These are phyloP conservation scores for Dendrobium officinale DNA, from an alignment of 106 monocot species.

Conservation along the genomic window DNA sequence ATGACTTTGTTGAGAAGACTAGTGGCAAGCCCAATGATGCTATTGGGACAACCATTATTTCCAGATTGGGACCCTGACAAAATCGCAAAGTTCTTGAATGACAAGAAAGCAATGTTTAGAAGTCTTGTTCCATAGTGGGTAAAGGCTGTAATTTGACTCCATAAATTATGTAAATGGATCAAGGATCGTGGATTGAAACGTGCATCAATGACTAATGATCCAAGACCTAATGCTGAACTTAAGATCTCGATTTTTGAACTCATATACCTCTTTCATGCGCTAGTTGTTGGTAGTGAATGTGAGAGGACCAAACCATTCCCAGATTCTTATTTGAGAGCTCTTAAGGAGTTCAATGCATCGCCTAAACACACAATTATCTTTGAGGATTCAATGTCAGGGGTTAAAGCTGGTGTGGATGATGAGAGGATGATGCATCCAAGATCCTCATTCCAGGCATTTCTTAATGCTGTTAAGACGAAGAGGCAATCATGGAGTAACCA, in stretches of 20 bases:
- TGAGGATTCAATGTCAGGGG: conserved; percentile 78
- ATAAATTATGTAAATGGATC: conserved; percentile 61
- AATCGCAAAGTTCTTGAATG: conserved; percentile 58
- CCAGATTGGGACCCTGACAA: conserved; percentile 54
- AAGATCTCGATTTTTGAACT: conserved; percentile 75
- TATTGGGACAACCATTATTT: conserved; percentile 43
- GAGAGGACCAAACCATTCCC: conserved; percentile 72
- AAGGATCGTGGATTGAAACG: conserved; percentile 52
- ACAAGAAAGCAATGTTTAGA: conserved; percentile 64
- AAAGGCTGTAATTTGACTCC: conserved; percentile 51
- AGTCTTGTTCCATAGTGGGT: conserved; percentile 53
- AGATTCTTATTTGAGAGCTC: conserved; percentile 71
- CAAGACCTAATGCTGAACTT: conserved; percentile 71
- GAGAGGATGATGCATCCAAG: too few species aligned
- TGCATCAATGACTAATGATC: conserved; percentile 82
- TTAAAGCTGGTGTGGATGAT: conserved; percentile 70
- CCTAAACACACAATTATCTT: conserved; percentile 59
- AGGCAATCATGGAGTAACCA: too few species aligned
- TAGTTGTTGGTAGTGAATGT: conserved; percentile 71
- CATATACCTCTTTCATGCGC: conserved; percentile 58
- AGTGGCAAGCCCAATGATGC: conserved; percentile 67
- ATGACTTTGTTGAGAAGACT: conserved; percentile 41
- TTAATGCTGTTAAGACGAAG: too few species aligned
- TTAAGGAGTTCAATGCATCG: conserved; percentile 46
- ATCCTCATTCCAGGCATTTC: too few species aligned